Conservation (phyloP, 345 rosid species). For the Ricinus communis region DNA sequence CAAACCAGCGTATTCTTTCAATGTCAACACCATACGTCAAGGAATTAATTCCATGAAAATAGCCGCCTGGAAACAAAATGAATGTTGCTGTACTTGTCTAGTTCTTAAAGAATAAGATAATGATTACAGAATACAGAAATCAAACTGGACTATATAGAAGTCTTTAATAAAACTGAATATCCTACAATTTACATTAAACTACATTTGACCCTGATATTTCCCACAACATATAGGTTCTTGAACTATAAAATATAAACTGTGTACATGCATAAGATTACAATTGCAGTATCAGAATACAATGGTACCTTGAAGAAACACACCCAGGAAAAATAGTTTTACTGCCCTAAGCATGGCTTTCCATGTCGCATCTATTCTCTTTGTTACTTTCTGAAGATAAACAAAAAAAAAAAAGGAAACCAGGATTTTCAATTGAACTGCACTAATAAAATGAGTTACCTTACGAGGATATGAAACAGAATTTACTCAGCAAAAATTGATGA, state of each 20-base stretch:
- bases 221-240: too few relatives aligned
- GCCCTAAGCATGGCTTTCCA: slow-evolving; percentile 40
- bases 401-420: background rate
- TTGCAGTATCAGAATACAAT: too few relatives aligned
- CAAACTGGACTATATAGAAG: too few relatives aligned
- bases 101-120: background rate
- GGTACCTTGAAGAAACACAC: slow-evolving; percentile 49
- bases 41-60: slow-evolving; percentile 43
- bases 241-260: too few relatives aligned
- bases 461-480: background rate
- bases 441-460: background rate
- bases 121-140: too few relatives aligned
- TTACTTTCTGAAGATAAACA: slow-evolving; percentile 33
- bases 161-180: too few relatives aligned
- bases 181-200: too few relatives aligned
- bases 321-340: slow-evolving; percentile 40
- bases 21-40: slow-evolving; percentile 48
- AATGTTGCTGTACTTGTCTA: background rate
- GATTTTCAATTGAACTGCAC: background rate
- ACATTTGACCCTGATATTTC: too few relatives aligned
- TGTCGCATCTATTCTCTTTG: slow-evolving; percentile 38
- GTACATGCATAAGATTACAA: too few relatives aligned
- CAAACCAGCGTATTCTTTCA: slow-evolving; percentile 47
- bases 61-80: slow-evolving; percentile 39
- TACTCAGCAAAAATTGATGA: background rate